A percentile compares a stretch with the other conserved stretches of the same genome.
phyloP scores from a whole-genome alignment of 768 basidiomycete genomes.

The Harrya chromipes region DNA sequence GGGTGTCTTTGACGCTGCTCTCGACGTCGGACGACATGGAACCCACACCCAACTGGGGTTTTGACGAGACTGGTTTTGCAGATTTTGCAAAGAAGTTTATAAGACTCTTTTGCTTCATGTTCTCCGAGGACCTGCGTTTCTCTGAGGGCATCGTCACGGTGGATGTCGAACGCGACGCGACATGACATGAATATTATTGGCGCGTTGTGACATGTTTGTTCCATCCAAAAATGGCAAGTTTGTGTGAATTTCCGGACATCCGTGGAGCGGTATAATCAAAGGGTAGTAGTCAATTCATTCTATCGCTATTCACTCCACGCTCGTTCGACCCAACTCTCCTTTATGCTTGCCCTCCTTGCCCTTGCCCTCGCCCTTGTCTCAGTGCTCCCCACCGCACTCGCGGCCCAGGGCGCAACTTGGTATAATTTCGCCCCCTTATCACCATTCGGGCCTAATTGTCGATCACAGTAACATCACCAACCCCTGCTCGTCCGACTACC shows the following conservation, averaged over 20 bases:
- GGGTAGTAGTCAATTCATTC: background rate
- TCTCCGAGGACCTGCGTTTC: constrained; percentile 39
- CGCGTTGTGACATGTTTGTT: constrained; percentile 22
- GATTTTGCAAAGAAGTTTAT: constrained; percentile 61
- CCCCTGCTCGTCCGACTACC: constrained; percentile 35
- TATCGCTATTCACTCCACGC: constrained; percentile 2
- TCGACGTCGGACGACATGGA: constrained; percentile 47
- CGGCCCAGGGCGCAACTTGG: constrained; percentile 29
- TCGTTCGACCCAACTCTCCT: constrained; percentile 16
- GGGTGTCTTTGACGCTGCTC: constrained; percentile 52
- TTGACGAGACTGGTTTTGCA: constrained; percentile 19
- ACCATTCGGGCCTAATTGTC: background rate
- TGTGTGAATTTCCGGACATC: too few relatives aligned
- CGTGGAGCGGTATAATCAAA: too few relatives aligned
- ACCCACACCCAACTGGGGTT: constrained; percentile 36
- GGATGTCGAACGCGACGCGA: constrained; percentile 7
- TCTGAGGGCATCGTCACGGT: constrained; percentile 31
- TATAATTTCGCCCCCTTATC: background rate
- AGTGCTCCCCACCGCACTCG: constrained; percentile 16
- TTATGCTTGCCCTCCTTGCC: constrained; percentile 21
- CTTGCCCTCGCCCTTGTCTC: constrained; percentile 17
- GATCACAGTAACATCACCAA: constrained; percentile 35
- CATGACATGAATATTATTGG: background rate
- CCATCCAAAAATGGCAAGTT: background rate
- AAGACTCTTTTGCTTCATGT: constrained; percentile 69